Base-by-base conservation (phyloP, 2,329 filamentous ascomycete genomes). In the Colletotrichum sp. region DNA sequence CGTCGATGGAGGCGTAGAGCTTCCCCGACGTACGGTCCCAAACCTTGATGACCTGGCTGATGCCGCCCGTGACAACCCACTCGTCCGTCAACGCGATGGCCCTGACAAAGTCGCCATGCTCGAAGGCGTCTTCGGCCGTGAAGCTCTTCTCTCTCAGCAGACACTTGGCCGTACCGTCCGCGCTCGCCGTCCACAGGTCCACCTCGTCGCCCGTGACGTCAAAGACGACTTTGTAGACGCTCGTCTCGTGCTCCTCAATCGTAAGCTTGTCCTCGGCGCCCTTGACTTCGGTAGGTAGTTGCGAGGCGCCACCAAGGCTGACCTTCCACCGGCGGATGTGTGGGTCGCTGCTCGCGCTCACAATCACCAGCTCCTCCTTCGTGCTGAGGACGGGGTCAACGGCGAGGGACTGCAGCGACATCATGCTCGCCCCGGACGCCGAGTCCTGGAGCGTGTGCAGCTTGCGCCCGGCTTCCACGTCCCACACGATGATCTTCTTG, bases 161-260 rank as follows among this genome's bases (percentile, higher is more conserved):
- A 79, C 95, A 96, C 83, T 96, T 97, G 3, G 93, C 93, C 1
- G 94, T 96, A 79, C 95, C 97, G 83, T 99, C 97, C 6, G 95
- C 96, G 76, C 95, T 98, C 7, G 96, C 94, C 9, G 96, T 98
- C 96, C 96, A 99, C 16, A 98, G 86, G 80, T 98, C 95, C 36
- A 90, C 92, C 14, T 91, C 90, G 8, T 92, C 91, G 39, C 85
- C 86, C 7, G 88, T 86, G 18, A 83, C 82, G 78, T 96, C 94
- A 80, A 98, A 98, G 24, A 91, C 87, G 16, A 99, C 86, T 78
- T 91, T 93, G 85, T 98, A 98, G 12, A 99, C 92, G 78, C 94
- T 97, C 1, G 97, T 99, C 79, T 98, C 95, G 84, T 99, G 97
- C 77, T 93, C 93, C 63, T 94, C 85, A 67, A 98, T 93, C 81